phyloP scores from a whole-genome alignment of 2,329 filamentous ascomycete genomes.

The Calonectria naviculata region DNA sequence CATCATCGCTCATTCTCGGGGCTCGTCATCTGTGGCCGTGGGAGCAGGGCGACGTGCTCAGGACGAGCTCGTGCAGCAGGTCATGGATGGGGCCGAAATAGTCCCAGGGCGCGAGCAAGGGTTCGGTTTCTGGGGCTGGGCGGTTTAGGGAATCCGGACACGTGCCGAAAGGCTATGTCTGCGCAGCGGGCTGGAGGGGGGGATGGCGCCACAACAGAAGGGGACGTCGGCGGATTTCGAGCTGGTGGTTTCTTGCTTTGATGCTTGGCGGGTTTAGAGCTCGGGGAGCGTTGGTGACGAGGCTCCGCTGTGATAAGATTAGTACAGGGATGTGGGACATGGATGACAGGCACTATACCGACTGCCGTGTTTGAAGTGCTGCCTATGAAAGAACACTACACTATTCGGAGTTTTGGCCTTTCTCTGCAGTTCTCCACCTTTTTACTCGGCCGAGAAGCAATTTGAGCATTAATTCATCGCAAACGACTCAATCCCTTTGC shows the following conservation, averaged over 20 bases:
- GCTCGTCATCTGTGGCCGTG: conserved; percentile 46
- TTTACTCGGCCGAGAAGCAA: background rate
- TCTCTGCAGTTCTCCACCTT: background rate
- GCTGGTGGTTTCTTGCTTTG: background rate
- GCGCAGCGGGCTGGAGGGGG: background rate
- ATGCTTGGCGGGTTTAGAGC: background rate
- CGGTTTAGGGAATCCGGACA: background rate
- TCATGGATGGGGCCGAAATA: conserved; percentile 33
- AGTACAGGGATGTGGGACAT: background rate
- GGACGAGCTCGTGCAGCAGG: conserved; percentile 32
- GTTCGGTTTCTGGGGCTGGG: background rate
- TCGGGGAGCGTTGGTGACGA: background rate
- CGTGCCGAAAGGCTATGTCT: background rate
- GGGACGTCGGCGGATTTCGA: background rate
- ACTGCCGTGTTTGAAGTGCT: background rate
- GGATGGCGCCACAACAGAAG: background rate
- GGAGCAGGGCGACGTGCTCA: conserved; percentile 31
- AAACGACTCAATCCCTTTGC: too few relatives aligned
- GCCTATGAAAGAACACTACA: background rate
- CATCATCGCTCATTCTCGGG: conserved; percentile 64
- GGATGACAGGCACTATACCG: background rate
- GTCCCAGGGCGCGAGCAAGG: background rate
- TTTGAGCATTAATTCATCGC: background rate
- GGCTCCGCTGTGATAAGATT: background rate
- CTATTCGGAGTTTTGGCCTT: background rate